Percentiles rank a stretch among this genome's conserved stretches.
These are phyloP conservation scores for Chalciporus chontae DNA, from an alignment of 768 basidiomycete genomes.

Conservation along the genomic window DNA sequence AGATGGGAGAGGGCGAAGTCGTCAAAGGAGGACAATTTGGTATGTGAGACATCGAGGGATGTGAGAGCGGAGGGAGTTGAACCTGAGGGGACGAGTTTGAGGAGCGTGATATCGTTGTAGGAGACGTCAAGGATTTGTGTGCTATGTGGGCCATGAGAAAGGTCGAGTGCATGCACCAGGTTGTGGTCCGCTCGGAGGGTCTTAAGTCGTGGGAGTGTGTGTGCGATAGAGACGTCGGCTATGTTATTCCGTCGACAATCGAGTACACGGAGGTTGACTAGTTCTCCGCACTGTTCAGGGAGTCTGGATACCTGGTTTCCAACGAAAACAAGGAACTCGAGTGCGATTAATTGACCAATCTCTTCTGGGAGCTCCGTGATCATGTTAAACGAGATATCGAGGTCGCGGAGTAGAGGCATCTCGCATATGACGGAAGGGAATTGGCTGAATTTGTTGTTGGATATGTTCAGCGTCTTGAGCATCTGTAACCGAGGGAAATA, in stretches of 20 bases:
- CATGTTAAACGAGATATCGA: slow-evolving; percentile 94
- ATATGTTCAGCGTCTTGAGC: slow-evolving; percentile 83
- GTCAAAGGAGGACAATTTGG: slow-evolving; percentile 83
- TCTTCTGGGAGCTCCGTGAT: slow-evolving; percentile 78
- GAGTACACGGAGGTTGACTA: slow-evolving; percentile 62
- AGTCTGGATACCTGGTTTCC: slow-evolving; percentile 79
- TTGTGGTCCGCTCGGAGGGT: slow-evolving; percentile 80
- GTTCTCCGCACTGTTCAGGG: slow-evolving; percentile 53
- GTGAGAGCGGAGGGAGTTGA: slow-evolving; percentile 58
- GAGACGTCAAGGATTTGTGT: slow-evolving; percentile 64
- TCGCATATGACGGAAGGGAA: slow-evolving; percentile 75
- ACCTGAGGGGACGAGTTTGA: slow-evolving; percentile 54
- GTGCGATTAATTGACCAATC: slow-evolving; percentile 62
- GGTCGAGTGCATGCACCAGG: slow-evolving; percentile 71
- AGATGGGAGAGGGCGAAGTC: slow-evolving; percentile 71
- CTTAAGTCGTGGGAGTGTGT: slow-evolving; percentile 65
- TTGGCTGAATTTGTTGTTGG: slow-evolving; percentile 86
- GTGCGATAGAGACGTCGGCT: slow-evolving; percentile 65
- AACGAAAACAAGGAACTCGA: slow-evolving; percentile 77
- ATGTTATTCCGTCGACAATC: slow-evolving; percentile 89
- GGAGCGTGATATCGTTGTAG: slow-evolving; percentile 85
- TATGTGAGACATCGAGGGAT: slow-evolving; percentile 79
- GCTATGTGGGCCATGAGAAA: slow-evolving; percentile 67
- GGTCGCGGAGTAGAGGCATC: slow-evolving; percentile 69
- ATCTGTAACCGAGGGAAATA: slow-evolving; percentile 73